Conservation (phyloP, 2,329 filamentous ascomycete genomes). For the Aspergillus novoparasiticus region DNA sequence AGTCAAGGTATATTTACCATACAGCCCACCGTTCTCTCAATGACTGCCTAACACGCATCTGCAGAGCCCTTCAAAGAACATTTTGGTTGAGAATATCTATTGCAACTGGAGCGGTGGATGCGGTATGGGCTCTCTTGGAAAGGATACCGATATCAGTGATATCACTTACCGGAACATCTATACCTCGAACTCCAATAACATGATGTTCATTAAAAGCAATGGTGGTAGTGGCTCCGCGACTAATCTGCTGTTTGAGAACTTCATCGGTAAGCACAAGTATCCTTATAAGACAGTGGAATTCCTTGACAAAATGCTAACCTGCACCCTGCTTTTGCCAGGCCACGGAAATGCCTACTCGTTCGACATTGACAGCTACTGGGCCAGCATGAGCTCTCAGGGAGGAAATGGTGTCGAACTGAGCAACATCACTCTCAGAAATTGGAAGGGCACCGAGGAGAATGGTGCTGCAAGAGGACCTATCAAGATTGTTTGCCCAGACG, state of each 20-base stretch:
- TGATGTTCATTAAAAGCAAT: conserved; percentile 65
- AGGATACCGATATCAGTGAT: conserved; percentile 52
- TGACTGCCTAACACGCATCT: not conserved
- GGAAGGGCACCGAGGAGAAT: conserved; percentile 56
- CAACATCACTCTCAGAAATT: conserved; percentile 58
- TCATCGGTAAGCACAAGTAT: conserved; percentile 42
- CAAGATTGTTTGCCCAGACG: conserved; percentile 54
- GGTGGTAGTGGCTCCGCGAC: conserved; percentile 57
- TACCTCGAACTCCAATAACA: conserved; percentile 60
- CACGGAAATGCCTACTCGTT: conserved; percentile 61
- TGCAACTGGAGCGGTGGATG: conserved; percentile 65
- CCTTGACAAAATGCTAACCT: not conserved
- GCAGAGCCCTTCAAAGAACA: conserved; percentile 53
- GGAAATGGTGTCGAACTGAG: conserved; percentile 56
- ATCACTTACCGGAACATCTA: conserved; percentile 60
- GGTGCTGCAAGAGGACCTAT: conserved; percentile 56
- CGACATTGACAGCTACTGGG: conserved; percentile 59
- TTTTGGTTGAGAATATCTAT: conserved; percentile 62
- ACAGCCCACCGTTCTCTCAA: not conserved
- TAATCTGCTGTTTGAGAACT: conserved; percentile 57
- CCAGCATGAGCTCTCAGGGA: conserved; percentile 39
- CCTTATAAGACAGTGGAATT: not conserved
- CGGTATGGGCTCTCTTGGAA: conserved; percentile 59
- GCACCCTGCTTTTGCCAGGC: conserved; percentile 34
- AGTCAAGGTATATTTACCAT: conserved; percentile 46